These are phyloP conservation scores for Corymbia maculata DNA, from an alignment of 345 rosid species.

Conservation along the genomic window DNA sequence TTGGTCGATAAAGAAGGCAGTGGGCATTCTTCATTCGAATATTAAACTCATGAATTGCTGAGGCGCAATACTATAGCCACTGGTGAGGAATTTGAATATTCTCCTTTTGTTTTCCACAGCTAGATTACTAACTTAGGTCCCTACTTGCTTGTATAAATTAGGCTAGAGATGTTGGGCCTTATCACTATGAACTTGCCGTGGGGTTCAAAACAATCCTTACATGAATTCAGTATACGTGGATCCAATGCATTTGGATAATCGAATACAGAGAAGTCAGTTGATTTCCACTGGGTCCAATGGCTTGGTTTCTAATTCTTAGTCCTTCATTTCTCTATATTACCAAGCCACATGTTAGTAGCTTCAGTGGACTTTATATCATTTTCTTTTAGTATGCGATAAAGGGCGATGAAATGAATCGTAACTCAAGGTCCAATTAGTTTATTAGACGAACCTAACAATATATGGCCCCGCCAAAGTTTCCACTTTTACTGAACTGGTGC, in stretches of 20 bases:
- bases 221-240: neutral
- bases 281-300: neutral
- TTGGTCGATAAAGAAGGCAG: neutral
- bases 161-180: neutral
- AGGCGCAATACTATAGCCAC: neutral
- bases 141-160: neutral
- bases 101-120: neutral
- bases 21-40: neutral
- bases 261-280: neutral
- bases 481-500: neutral
- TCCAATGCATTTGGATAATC: neutral
- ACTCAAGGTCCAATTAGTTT: neutral
- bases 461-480: neutral
- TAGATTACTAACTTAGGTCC: neutral
- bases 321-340: neutral
- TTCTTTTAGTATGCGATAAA: neutral
- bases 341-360: neutral
- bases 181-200: neutral
- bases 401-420: neutral
- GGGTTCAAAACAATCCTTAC: neutral
- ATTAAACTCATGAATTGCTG: neutral
- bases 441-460: neutral
- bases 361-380: neutral
- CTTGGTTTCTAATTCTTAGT: neutral
- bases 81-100: neutral